Evolutionary conservation across 441 rosid genomes (phyloP).

Genomic region (Rhodomyrtus psidioides): DNA sequence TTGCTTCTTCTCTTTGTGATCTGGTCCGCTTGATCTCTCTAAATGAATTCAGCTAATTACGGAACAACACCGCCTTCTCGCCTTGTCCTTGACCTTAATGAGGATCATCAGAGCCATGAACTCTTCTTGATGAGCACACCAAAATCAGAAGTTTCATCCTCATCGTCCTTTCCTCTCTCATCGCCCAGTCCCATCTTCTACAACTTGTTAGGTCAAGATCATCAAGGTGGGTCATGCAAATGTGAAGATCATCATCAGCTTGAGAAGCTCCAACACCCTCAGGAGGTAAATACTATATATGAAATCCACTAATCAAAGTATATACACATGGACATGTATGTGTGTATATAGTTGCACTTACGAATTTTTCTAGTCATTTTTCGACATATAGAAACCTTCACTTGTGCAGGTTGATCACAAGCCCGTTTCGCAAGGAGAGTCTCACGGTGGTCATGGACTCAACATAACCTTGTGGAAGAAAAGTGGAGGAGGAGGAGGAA

Average conservation of each 20-base stretch:
- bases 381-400: not conserved
- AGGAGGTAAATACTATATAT: not conserved
- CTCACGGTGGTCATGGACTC: conserved; percentile 25
- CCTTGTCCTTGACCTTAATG: not conserved
- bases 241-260: not conserved
- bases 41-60: not conserved
- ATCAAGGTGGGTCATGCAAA: not conserved
- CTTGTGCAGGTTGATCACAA: conserved; percentile 16
- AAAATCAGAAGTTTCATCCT: not conserved
- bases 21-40: not conserved
- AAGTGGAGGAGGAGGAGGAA: conserved; percentile 22
- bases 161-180: not conserved
- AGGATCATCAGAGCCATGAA: not conserved
- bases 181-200: not conserved
- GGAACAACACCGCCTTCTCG: not conserved
- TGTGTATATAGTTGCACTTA: not conserved
- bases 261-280: not conserved
- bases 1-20: not conserved
- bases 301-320: not conserved
- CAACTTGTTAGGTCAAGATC: not conserved
- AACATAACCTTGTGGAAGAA: conserved; percentile 37
- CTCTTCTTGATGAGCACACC: not conserved
- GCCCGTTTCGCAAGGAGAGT: conserved; percentile 26
- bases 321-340: not conserved
- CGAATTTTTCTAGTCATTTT: not conserved